Percentiles rank a stretch among this genome's conserved stretches.
phyloP scores from a whole-genome alignment of 2,329 filamentous ascomycete species.

The Gaeumannomyces sp. region DNA sequence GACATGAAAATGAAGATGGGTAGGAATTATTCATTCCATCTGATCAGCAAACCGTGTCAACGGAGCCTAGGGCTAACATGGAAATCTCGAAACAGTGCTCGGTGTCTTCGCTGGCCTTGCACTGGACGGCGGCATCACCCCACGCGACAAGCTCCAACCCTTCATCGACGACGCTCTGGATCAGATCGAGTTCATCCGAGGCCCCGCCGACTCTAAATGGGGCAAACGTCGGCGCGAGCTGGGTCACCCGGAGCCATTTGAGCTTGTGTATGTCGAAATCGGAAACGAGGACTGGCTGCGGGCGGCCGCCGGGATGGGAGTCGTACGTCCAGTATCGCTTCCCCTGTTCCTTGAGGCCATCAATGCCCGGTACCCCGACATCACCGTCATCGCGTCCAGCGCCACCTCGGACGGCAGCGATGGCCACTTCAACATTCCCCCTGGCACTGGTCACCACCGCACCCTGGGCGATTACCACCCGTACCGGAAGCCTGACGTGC shows the following conservation, averaged over 20 bases:
- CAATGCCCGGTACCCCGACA: constrained; percentile 20
- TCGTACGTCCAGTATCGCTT: constrained; percentile 52
- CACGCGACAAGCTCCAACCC: constrained; percentile 44
- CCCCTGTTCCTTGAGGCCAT: constrained; percentile 54
- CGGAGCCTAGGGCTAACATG: constrained; percentile 8
- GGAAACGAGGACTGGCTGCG: constrained; percentile 62
- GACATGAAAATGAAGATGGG: constrained; percentile 52
- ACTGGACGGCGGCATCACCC: constrained; percentile 45
- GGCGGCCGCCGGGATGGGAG: constrained; percentile 39
- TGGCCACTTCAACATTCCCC: constrained; percentile 15
- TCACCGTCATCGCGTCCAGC: constrained; percentile 26
- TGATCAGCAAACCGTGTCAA: background rate
- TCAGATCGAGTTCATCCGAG: constrained; percentile 58
- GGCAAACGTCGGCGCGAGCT: constrained; percentile 51
- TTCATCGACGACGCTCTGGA: constrained; percentile 56
- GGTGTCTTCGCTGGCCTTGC: constrained; percentile 52
- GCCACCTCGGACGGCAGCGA: constrained; percentile 19
- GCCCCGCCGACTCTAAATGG: constrained; percentile 45
- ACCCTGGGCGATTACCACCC: constrained; percentile 21
- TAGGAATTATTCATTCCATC: constrained; percentile 15
- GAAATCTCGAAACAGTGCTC: constrained; percentile 24
- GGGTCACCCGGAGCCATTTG: constrained; percentile 56
- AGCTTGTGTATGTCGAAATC: constrained; percentile 55
- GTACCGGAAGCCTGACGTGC: constrained; percentile 44
- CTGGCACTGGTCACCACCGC: constrained; percentile 6